Evolutionary conservation across 179 eudicot genomes (phyloP), one percentile per base, ranked within the genome.

Genomic region (Corrigiola litoralis): DNA sequence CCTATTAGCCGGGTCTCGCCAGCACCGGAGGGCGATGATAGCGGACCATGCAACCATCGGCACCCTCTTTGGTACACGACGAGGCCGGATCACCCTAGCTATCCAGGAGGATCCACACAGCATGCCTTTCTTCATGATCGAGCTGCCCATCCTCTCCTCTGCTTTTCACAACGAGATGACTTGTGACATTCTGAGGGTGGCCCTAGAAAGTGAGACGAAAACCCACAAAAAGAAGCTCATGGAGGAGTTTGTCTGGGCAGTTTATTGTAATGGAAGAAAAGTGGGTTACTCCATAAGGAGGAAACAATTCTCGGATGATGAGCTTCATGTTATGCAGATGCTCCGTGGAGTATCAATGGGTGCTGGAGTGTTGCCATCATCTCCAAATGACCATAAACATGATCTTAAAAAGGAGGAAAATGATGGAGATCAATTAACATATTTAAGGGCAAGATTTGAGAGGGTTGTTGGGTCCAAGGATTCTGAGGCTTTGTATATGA

Each of bases 281-380:
- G 58, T 82, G 5, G 98, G 98, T 21, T 87, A 88, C 33, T 87
- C 87, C 0, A 87, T 89, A 0, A 65, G 96, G 64, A 74, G 96
- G 56, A 77, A 74, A 54, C 77, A 82, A 34, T 69, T 89, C 81
- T 67, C 60, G 23, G 96, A 92, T 3, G 97, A 91, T 34, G 97
- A 91, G 61, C 10, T 67, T 3, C 87, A 85, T 52, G 95, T 92
- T n/a, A 87, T 89, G 84, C 81, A 81, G 57, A 74, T 82, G 61
- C 69, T 92, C 1, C 72, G 80, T 21, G 98, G 96, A 0, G 98
- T 92, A 2, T 92, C 98, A 1, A 89, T 92, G 98, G 98, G 98
- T 0, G 96, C 96, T 1, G 98, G 98, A 0, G 91, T 89, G 9
- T 58, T 92, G 14, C 98, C 98, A 0, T 52, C 72, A 38, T 52